These are phyloP conservation scores for Chytriomyces sp. DNA, from an alignment of 192 early-diverging fungal species.

Conservation along the genomic window DNA sequence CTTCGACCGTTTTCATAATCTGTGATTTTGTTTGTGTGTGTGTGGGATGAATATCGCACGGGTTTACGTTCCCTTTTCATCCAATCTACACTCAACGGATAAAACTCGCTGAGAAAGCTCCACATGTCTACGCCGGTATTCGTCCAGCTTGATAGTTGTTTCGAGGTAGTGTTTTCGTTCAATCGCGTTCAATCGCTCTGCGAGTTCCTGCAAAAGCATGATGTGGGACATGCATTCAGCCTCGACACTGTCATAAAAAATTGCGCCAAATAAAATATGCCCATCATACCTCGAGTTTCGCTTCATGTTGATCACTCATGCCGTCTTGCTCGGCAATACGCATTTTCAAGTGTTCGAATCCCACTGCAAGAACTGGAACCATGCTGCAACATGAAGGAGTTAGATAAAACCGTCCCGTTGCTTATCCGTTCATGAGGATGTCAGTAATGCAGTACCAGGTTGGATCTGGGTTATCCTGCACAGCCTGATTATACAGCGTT, in stretches of 20 bases:
- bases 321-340: constrained; percentile 78
- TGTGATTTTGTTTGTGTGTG: constrained; percentile 33
- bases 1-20: constrained; percentile 86
- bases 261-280: no score
- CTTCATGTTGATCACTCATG: constrained; percentile 69
- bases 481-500: constrained; percentile 80
- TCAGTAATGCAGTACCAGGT: constrained; percentile 59
- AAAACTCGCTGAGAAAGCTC: constrained; percentile 58
- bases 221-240: no score
- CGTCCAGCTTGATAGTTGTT: constrained; percentile 73
- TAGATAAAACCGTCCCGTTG: no score
- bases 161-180: constrained; percentile 73
- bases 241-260: neutral
- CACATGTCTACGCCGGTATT: constrained; percentile 78
- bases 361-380: constrained; percentile 89
- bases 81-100: neutral
- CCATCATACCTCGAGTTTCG: constrained; percentile 64
- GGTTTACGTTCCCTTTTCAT: no score
- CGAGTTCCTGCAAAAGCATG: constrained; percentile 56
- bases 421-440: neutral
- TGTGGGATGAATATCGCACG: no score
- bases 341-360: constrained; percentile 90
- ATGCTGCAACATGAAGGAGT: constrained; percentile 54
- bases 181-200: constrained; percentile 61
- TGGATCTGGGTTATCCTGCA: constrained; percentile 85